These are phyloP conservation scores for Gilbertella persicaria DNA, from an alignment of 371 early-diverging fungal species.

Conservation along the genomic window DNA sequence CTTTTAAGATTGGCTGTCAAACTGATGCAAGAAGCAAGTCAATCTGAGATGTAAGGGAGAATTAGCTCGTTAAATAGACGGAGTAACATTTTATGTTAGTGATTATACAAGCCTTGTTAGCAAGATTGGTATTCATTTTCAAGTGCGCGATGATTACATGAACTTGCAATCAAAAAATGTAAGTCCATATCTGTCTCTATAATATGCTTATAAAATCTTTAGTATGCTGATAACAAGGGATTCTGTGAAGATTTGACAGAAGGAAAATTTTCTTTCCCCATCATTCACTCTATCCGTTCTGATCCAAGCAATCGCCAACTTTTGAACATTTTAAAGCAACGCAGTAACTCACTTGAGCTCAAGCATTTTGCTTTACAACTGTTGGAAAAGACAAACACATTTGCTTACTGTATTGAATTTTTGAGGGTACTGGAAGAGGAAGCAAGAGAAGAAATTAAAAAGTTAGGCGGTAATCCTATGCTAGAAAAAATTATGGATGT, in stretches of 20 bases:
- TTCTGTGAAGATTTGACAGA: slow-evolving; percentile 97
- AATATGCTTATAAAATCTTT: background rate
- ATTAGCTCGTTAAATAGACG: background rate
- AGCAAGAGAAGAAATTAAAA: slow-evolving; percentile 59
- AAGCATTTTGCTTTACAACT: slow-evolving; percentile 86
- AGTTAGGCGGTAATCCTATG: slow-evolving; percentile 74
- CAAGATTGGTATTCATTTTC: slow-evolving; percentile 90
- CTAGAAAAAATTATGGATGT: slow-evolving; percentile 60
- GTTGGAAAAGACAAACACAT: slow-evolving; percentile 75
- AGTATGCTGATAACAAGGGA: slow-evolving; percentile 92
- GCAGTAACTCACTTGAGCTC: slow-evolving; percentile 76
- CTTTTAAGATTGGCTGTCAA: slow-evolving; percentile 91
- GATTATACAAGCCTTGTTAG: slow-evolving; percentile 85
- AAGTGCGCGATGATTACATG: slow-evolving; percentile 96
- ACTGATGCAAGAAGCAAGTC: slow-evolving; percentile 80
- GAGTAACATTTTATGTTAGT: slow-evolving; percentile 11
- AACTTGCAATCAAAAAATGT: slow-evolving; percentile 85
- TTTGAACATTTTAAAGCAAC: slow-evolving; percentile 83
- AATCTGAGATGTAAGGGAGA: slow-evolving; percentile 47
- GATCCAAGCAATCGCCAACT: slow-evolving; percentile 69
- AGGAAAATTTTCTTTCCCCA: slow-evolving; percentile 96
- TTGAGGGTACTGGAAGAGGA: slow-evolving; percentile 63
- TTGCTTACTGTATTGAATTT: slow-evolving; percentile 73
- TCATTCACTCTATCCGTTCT: slow-evolving; percentile 83
- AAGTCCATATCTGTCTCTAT: slow-evolving; percentile 7